phyloP scores from a whole-genome alignment of 257 asterid species.

The Penstemon davidsonii region DNA sequence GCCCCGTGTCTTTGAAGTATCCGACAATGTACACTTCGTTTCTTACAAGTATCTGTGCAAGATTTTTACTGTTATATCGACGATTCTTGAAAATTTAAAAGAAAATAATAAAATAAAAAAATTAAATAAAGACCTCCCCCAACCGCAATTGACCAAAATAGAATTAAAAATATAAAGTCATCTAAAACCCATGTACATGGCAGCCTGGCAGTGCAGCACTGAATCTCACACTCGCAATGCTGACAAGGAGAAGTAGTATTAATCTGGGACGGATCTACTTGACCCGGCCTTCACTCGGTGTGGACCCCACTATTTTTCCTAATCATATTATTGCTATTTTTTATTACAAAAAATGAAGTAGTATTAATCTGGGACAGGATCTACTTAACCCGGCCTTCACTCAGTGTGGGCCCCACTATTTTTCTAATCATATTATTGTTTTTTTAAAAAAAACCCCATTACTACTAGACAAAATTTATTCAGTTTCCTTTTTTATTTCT shows the following conservation, averaged over 20 bases:
- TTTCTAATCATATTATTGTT: neutral
- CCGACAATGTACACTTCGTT: too few species aligned
- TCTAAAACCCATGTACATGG: too few species aligned
- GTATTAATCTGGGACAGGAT: constrained; percentile 16
- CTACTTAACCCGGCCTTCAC: neutral
- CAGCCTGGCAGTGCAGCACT: neutral
- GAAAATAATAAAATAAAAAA: too few species aligned
- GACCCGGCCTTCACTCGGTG: neutral
- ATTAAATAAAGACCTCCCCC: too few species aligned
- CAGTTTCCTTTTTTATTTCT: neutral
- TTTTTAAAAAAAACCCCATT: neutral
- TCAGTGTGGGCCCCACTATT: neutral
- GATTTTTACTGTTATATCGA: too few species aligned
- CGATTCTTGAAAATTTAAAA: too few species aligned
- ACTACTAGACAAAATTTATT: neutral
- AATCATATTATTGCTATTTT: too few species aligned
- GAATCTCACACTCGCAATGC: neutral
- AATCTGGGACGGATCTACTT: neutral
- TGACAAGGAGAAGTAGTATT: neutral
- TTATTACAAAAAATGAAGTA: too few species aligned
- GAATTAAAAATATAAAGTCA: too few species aligned
- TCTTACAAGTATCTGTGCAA: too few species aligned
- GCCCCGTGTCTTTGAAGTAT: too few species aligned
- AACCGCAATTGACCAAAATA: too few species aligned
- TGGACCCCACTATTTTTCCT: neutral